phyloP scores from a whole-genome alignment of 306 rosid species.

The Casuarina glauca region DNA sequence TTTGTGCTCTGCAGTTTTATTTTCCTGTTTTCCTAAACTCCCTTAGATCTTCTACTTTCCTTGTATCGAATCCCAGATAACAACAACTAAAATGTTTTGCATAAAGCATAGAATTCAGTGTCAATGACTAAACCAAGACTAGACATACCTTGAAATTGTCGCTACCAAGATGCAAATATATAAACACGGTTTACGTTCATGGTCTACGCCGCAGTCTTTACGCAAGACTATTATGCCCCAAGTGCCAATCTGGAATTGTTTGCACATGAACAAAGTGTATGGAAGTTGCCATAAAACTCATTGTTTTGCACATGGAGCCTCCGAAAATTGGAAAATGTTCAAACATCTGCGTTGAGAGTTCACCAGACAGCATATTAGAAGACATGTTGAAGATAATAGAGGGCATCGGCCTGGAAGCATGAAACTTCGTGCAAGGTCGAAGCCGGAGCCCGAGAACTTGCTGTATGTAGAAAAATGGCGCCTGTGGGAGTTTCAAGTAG shows the following conservation, averaged over 20 bases:
- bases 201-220: background rate
- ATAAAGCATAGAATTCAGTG: background rate
- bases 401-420: background rate
- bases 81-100: too few relatives aligned
- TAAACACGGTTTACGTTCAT: conserved; percentile 24
- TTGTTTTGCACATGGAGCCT: background rate
- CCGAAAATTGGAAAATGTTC: conserved; percentile 4
- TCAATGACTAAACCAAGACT: background rate
- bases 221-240: too few relatives aligned
- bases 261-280: too few relatives aligned
- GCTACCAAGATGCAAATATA: conserved; percentile 3
- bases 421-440: conserved; percentile 9
- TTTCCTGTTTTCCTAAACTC: too few relatives aligned
- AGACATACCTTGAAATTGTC: conserved; percentile 28
- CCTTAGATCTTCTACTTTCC: too few relatives aligned
- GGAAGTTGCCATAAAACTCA: background rate
- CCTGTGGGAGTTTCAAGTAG: too few relatives aligned
- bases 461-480: background rate
- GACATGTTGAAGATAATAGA: too few relatives aligned
- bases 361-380: background rate
- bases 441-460: too few relatives aligned
- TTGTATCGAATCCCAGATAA: too few relatives aligned
- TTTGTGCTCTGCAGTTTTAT: too few relatives aligned
- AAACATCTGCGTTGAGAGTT: conserved; percentile 20
- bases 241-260: too few relatives aligned